Evolutionary conservation across 495 filamentous ascomycete genomes (phyloP).

Genomic region (Schizothecium vesticola): DNA sequence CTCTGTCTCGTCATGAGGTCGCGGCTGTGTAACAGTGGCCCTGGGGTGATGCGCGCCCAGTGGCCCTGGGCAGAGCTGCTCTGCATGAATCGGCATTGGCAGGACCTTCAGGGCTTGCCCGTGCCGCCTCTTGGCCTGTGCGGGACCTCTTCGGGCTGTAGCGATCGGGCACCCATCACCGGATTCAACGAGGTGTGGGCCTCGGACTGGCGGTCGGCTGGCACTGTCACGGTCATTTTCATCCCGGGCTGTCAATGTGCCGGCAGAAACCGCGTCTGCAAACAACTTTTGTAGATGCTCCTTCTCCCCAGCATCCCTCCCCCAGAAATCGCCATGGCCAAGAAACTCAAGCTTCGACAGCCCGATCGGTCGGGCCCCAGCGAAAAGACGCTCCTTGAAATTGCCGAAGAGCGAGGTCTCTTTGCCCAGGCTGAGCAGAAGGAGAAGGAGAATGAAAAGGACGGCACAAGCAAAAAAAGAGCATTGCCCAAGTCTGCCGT

Average conservation of each 20-base stretch:
- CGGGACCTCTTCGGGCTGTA: neutral
- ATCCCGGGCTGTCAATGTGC: neutral
- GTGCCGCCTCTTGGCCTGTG: neutral
- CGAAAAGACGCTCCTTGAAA: slow-evolving; percentile 56
- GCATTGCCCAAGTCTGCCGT: slow-evolving; percentile 16
- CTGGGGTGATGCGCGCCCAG: no score
- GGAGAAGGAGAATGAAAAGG: slow-evolving; percentile 24
- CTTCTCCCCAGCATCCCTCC: neutral
- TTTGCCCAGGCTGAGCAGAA: slow-evolving; percentile 39
- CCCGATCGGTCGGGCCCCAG: slow-evolving; percentile 53
- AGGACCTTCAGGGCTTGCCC: neutral
- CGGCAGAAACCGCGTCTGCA: neutral
- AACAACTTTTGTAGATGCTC: neutral
- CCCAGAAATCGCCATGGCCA: slow-evolving; percentile 31
- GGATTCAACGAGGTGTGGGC: neutral
- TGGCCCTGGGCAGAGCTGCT: neutral
- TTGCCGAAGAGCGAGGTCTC: slow-evolving; percentile 55
- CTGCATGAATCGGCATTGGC: neutral
- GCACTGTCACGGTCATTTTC: neutral
- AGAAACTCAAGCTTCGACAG: slow-evolving; percentile 51
- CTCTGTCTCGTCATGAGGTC: neutral
- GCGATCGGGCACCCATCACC: neutral
- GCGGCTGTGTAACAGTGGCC: neutral
- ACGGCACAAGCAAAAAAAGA: neutral
- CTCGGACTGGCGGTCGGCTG: neutral